phyloP scores from a whole-genome alignment of 2,329 filamentous ascomycete species.

The Hirsutella thompsonii region DNA sequence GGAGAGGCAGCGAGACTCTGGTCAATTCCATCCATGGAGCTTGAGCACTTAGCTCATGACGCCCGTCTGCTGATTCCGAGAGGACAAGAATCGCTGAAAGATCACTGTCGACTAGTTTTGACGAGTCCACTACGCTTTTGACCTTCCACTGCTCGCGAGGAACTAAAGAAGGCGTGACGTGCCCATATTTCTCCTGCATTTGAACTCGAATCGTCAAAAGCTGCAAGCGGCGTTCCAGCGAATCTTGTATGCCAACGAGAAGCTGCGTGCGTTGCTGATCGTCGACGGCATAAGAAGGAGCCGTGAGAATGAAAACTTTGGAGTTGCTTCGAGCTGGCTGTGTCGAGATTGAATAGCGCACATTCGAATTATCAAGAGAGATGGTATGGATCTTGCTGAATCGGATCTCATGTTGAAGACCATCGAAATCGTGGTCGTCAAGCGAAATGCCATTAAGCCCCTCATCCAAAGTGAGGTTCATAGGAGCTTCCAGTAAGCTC shows the following conservation, averaged over 20 bases:
- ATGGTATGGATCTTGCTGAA: constrained; percentile 60
- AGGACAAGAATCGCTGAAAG: constrained; percentile 58
- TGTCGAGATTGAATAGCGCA: constrained; percentile 44
- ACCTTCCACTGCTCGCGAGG: constrained; percentile 42
- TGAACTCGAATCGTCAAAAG: constrained; percentile 51
- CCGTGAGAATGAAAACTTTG: constrained; percentile 55
- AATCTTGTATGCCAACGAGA: constrained; percentile 58
- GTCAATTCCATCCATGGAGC: constrained; percentile 62
- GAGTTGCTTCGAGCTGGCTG: constrained; percentile 39
- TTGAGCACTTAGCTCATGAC: constrained; percentile 56
- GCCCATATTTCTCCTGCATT: constrained; percentile 20
- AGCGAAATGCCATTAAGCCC: constrained; percentile 61
- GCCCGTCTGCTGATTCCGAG: constrained; percentile 49
- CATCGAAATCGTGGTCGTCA: constrained; percentile 59
- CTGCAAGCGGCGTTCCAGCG: constrained; percentile 52
- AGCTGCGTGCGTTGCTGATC: constrained; percentile 40
- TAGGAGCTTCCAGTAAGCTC: constrained; percentile 53
- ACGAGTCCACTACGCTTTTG: constrained; percentile 59
- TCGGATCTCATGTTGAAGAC: constrained; percentile 58
- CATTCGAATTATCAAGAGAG: constrained; percentile 45
- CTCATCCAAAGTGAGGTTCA: constrained; percentile 59
- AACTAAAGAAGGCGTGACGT: constrained; percentile 13
- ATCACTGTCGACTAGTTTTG: constrained; percentile 54
- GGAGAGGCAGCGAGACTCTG: constrained; percentile 49
- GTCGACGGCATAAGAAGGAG: constrained; percentile 41